phyloP scores from a whole-genome alignment of 192 early-diverging fungal genomes.

The Coemansia sp. region DNA sequence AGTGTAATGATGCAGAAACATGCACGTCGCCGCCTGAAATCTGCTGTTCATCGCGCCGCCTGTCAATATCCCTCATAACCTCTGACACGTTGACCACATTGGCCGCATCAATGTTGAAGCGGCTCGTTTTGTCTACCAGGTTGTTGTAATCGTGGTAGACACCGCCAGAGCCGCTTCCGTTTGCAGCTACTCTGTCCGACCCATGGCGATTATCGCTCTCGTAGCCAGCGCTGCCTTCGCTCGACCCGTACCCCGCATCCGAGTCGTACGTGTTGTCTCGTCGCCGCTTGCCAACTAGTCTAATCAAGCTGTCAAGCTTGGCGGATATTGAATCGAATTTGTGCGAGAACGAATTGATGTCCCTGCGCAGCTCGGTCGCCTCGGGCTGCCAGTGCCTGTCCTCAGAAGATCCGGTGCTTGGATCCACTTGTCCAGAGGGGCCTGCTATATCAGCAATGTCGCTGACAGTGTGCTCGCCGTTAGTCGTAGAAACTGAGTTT shows the following conservation, averaged over 20 bases:
- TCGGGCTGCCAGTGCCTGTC: slow-evolving; percentile 17
- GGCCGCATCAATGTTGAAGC: slow-evolving; percentile 32
- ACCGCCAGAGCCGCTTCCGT: background rate
- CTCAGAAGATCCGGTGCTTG: background rate
- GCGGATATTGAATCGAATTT: slow-evolving; percentile 34
- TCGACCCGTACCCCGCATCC: slow-evolving; percentile 8
- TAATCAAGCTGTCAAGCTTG: slow-evolving; percentile 36
- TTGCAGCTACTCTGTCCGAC: background rate
- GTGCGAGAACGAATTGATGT: slow-evolving; percentile 23
- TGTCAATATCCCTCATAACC: slow-evolving; percentile 27
- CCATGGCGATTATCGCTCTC: background rate
- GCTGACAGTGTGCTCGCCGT: background rate
- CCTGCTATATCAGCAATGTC: background rate
- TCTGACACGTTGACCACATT: slow-evolving; percentile 30
- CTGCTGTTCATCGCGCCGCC: slow-evolving; percentile 2
- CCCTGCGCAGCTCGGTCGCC: slow-evolving; percentile 22
- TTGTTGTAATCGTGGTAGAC: slow-evolving; percentile 17
- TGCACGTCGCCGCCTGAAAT: background rate
- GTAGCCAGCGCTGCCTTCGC: slow-evolving; percentile 1
- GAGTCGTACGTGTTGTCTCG: background rate
- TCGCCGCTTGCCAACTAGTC: slow-evolving; percentile 18
- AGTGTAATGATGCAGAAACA: background rate
- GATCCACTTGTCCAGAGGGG: background rate
- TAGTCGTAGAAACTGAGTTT: background rate
- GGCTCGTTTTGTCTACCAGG: slow-evolving; percentile 31